Base-by-base conservation (phyloP, 2,329 filamentous ascomycete genomes). In the Fusarium zealandicum region DNA sequence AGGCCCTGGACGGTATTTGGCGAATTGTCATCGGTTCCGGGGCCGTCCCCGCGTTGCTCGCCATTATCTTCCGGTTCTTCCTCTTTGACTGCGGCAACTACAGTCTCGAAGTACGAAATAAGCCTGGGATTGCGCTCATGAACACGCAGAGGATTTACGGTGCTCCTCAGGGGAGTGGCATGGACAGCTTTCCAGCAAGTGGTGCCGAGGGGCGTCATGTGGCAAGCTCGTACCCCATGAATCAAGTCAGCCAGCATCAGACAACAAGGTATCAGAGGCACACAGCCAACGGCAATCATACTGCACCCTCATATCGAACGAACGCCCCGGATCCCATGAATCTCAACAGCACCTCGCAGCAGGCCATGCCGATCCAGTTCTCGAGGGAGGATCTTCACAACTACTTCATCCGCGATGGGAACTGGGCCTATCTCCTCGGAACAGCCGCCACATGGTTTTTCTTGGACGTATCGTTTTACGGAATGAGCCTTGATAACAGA, bases 21-120 rank as follows among this genome's bases (percentile, higher is more conserved):
- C 79, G 86, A 40, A 87, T 87, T 65, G 83, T 89, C 25, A 82
- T 88, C 58, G 86, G 85, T 2, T 82, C 86, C 0, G 86, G 86
- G 6, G 85, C 85, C 8, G 76, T 88, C 0, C 86, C 86, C 0
- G 86, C 85, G 4, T 73, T 85, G 11, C 74, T 89, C 8, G 86
- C 86, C 60, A 84, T 87, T 54, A 76, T 86, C 32, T 88, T 88
- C 64, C 83, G 86, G 14, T 85, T 89, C 68, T 84, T 85, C 58
- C 81, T 89, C 35, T 86, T 85, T 31, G 86, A 89, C 68, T 86
- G 82, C 50, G 85, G 85, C 5, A 76, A 87, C 27, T 89, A 86
- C 70, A 82, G 83, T 9, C 79, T 88, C 22, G 86, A 89, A 62
- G 84, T 89, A 58, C 84, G 84, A 59, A 81, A 83, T 64, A 84